These are phyloP conservation scores for Croton setiger DNA, from an alignment of 441 rosid genomes.

Conservation along the genomic window DNA sequence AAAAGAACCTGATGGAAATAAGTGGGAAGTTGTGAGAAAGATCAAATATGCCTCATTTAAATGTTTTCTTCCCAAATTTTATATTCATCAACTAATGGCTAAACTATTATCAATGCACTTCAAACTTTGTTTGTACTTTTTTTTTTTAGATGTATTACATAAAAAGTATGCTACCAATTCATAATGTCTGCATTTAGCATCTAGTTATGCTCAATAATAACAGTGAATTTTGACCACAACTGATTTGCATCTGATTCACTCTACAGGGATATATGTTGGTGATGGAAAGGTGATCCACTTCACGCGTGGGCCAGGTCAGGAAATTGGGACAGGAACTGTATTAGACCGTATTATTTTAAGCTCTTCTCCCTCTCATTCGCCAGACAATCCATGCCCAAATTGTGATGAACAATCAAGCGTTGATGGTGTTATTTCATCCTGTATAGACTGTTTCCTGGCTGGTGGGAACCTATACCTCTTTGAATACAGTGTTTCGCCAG, in stretches of 20 bases:
- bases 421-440: conserved; percentile 64
- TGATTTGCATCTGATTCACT: neutral
- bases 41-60: neutral
- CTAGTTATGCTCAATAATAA: neutral
- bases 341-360: conserved; percentile 50
- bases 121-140: neutral
- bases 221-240: neutral
- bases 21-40: neutral
- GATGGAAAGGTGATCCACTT: conserved; percentile 73
- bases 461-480: conserved; percentile 66
- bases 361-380: conserved; percentile 39
- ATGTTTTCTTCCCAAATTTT: neutral
- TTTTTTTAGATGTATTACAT: neutral
- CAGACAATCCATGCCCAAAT: conserved; percentile 44
- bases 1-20: no score
- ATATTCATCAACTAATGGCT: neutral
- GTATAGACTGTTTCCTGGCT: conserved; percentile 67
- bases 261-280: conserved; percentile 63
- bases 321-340: conserved; percentile 68
- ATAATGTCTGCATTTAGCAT: neutral
- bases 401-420: conserved; percentile 51
- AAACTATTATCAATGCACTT: no score
- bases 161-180: neutral
- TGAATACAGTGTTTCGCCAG: conserved; percentile 48
- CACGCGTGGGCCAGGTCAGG: conserved; percentile 68